Evolutionary conservation across 129 eudicot species (phyloP).

Genomic region (Centrapalus pauciflorus): DNA sequence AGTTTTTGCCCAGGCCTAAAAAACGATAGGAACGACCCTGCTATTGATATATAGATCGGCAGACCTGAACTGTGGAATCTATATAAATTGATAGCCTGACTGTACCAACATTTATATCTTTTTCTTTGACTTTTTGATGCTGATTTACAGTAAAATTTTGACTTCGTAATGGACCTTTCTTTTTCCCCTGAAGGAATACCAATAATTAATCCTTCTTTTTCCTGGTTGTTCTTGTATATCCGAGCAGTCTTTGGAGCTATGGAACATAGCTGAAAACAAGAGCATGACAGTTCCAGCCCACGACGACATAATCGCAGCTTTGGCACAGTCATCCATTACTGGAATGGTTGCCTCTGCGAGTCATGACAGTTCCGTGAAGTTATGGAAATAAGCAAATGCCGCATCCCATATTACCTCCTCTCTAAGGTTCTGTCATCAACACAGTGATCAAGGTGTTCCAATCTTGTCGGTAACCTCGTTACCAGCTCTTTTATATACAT

Average conservation of each 20-base stretch:
- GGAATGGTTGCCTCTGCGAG: slow-evolving; percentile 96
- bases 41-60: no score
- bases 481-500: background rate
- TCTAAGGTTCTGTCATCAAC: no score
- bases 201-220: slow-evolving; percentile 6
- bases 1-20: no score
- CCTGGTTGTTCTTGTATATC: background rate
- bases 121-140: background rate
- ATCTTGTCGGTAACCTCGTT: no score
- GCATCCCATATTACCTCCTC: no score
- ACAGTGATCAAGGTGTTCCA: no score
- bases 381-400: slow-evolving; percentile 71
- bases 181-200: background rate
- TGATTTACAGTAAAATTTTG: no score
- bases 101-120: no score
- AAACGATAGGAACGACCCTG: no score
- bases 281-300: slow-evolving; percentile 92
- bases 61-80: no score
- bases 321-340: slow-evolving; percentile 75
- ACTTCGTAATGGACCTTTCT: background rate
- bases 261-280: slow-evolving; percentile 96
- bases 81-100: no score
- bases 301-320: slow-evolving; percentile 68
- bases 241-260: slow-evolving; percentile 76
- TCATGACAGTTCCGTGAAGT: slow-evolving; percentile 79